These are phyloP conservation scores for Ceriops zippeliana DNA, from an alignment of 345 rosid genomes.

Conservation along the genomic window DNA sequence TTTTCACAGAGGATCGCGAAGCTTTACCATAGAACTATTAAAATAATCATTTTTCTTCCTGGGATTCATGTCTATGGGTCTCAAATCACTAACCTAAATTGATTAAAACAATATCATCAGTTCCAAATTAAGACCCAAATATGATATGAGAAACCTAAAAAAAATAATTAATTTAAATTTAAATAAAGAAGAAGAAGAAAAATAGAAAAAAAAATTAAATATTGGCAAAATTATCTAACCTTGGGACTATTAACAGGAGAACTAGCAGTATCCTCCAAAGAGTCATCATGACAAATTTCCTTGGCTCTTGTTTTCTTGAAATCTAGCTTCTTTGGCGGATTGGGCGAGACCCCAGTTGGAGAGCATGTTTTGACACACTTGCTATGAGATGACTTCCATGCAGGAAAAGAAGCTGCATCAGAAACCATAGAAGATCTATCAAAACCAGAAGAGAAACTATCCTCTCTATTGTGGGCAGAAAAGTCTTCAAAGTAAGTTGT, in stretches of 20 bases:
- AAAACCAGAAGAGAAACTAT: constrained; percentile 39
- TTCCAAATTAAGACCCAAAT: not conserved
- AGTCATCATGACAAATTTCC: constrained; percentile 55
- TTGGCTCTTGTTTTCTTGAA: constrained; percentile 52
- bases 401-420: constrained; percentile 58
- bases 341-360: constrained; percentile 11
- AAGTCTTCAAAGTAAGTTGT: constrained; percentile 75
- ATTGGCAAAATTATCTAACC: constrained; percentile 28
- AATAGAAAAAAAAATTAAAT: no score
- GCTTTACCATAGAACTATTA: constrained; percentile 40
- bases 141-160: not conserved
- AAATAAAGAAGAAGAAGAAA: no score
- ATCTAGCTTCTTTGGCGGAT: constrained; percentile 36
- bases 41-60: constrained; percentile 36
- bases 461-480: constrained; percentile 25
- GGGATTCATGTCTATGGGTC: constrained; percentile 36
- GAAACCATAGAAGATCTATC: constrained; percentile 60
- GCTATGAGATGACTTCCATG: constrained; percentile 34
- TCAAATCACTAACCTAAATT: constrained; percentile 52
- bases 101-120: not conserved
- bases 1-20: not conserved
- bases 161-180: not conserved
- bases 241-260: constrained; percentile 83
- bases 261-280: constrained; percentile 90
- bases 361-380: constrained; percentile 8